These are phyloP conservation scores for Gynandropsis gynandra DNA, from an alignment of 345 rosid species.

Conservation along the genomic window DNA sequence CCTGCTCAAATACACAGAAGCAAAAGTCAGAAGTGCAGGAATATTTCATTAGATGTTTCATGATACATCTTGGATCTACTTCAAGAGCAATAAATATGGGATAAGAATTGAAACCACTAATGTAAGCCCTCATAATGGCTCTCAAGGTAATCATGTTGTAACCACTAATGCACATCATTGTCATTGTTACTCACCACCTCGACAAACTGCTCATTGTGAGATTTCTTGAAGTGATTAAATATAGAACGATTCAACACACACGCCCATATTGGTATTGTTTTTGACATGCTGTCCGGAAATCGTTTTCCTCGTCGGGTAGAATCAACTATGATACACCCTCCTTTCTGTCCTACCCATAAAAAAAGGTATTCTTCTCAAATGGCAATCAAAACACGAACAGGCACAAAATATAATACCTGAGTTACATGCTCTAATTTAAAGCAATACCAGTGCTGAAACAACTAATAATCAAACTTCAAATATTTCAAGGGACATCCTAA, in stretches of 20 bases:
- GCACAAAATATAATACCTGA: not conserved
- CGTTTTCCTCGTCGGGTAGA: constrained; percentile 86
- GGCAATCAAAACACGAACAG: constrained; percentile 4
- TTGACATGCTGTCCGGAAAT: constrained; percentile 96
- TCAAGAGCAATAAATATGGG: not conserved
- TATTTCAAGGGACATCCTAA: not conserved
- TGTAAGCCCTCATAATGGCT: too few species aligned
- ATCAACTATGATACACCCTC: constrained; percentile 84
- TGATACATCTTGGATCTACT: too few species aligned
- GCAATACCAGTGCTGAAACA: too few species aligned
- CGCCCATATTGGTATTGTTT: constrained; percentile 90
- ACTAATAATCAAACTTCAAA: not conserved
- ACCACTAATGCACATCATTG: not conserved
- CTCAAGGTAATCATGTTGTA: too few species aligned
- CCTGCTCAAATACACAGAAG: constrained; percentile 27
- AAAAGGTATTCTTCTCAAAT: constrained; percentile 9
- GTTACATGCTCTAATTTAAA: not conserved
- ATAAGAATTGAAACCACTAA: too few species aligned
- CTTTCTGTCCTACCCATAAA: constrained; percentile 63
- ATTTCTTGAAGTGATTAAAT: constrained; percentile 29
- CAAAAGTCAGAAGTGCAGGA: not conserved
- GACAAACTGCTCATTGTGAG: constrained; percentile 22
- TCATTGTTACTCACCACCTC: constrained; percentile 37
- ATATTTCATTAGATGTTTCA: not conserved
- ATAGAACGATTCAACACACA: constrained; percentile 74